Base-by-base conservation (phyloP, 768 basidiomycete species). In the Cystofilobasidium capitatum region DNA sequence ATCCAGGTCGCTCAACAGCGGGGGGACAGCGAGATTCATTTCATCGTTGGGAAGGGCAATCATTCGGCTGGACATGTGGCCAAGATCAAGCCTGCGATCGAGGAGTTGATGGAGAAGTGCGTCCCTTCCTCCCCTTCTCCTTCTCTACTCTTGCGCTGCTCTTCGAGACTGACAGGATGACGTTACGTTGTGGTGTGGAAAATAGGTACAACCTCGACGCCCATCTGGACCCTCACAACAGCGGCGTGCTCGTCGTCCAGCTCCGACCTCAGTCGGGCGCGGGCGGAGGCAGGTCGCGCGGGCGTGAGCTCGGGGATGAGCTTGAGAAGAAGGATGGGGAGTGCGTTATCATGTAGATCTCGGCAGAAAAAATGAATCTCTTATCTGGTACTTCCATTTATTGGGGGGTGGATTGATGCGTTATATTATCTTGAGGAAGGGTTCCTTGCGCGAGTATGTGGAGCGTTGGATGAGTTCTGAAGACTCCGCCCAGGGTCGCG, bases 61-160 rank as follows among this genome's bases (percentile, higher is more conserved):
- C 94, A 98, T 77, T 91, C 88, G 22, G 78, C 81, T 33, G 82
- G 82, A 3, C 85, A 86, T 55, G 81, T 83, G 8, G 88, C 89
- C 0, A 98, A 94, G 79, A 82, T 97, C 73, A 91, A 88, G 74
- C 94, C 93, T 37, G 93, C 92, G 8, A 86, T 98, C 59, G 87
- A 90, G 75, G 86, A 87, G 42, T 79, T 94, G 59, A 88, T 94
- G 84, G 79, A 81, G 71, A 90, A 87, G 88, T 75, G 26, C 33
- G 63, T 37, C 45, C 17, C 35, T 89, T 72, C 47, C 82, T 71
- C 24, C 31, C 10, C 55, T 47, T 33, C 63, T 36, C 51, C 7
- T 42, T 22, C 13, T 37, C 20, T 64, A 17, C 8, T 40, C 8
- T 65, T 44, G 20, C 12, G 16, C 40, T 22, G 42, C 13, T 9